Base-by-base conservation (phyloP, 148 eudicot genomes). In the Camellia granthamiana region DNA sequence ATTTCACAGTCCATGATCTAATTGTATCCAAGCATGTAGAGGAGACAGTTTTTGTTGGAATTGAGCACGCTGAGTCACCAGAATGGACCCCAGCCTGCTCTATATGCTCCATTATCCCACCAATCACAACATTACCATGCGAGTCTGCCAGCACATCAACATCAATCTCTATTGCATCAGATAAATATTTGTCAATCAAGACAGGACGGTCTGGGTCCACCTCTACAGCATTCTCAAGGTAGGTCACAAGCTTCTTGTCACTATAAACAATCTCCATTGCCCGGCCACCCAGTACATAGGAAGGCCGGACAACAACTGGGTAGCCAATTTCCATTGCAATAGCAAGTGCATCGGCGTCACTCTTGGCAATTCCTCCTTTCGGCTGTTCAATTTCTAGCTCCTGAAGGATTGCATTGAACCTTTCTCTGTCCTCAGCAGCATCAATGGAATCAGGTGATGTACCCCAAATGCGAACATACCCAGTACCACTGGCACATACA, bases 61-160 rank as follows among this genome's bases (percentile, higher is more conserved):
- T 72, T 49, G 88, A 89, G 82, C 99, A 97, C 19, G 99, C 99
- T 15, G 99, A 97, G 73, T 97, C 97, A 56, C 99, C 99, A 2
- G 99, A 97, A 82, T 97, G 99, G n/a, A 94, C 93, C 18, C 99
- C 97, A 6, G 98, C 99, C 80, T 97, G 97, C 84, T 97, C 98
- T 62, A 97, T 94, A 81, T 94, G 99, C 88, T 92, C 99, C 98
- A 97, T 97, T 55, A 94, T 97, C 60, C 99, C 99, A 81, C 99
- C 99, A 78, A 97, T 97, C 72, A 97, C 98, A 63, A 97, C 98
- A 83, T 94, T 94, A 12, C 97, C 97, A 43, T 92, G 82, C 1
- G 80, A 86, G 78, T 97, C 99, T 0, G 99, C 91, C 79, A 97
- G 90, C 16, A 95, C 88, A 78, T 94, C 99, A 42, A 97, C 77